These are phyloP conservation scores for Calophaca sinica DNA, from an alignment of 306 rosid species.

Conservation along the genomic window DNA sequence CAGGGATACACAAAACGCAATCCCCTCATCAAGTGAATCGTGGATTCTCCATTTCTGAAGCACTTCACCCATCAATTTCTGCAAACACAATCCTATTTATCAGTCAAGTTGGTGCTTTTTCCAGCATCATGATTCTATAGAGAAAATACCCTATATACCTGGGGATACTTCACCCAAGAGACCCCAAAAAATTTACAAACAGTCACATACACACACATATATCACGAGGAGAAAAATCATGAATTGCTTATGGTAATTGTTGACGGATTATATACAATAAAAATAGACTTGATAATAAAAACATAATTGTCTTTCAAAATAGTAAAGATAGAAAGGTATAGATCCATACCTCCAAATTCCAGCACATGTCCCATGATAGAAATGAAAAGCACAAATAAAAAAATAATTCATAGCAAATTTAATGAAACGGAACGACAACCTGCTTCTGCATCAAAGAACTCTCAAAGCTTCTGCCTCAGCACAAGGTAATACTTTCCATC, in stretches of 20 bases:
- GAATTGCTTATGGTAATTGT: conserved; percentile 14
- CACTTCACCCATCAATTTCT: conserved; percentile 51
- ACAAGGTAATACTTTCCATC: conserved; percentile 34
- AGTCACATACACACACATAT: not conserved
- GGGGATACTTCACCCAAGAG: conserved; percentile 39
- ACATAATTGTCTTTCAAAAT: conserved; percentile 25
- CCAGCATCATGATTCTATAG: conserved; percentile 21
- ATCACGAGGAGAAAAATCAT: conserved; percentile 29
- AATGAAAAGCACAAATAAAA: conserved; percentile 43
- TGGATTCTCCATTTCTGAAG: conserved; percentile 42
- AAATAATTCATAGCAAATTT: conserved; percentile 31
- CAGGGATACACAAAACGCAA: conserved; percentile 41
- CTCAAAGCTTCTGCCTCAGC: conserved; percentile 42
- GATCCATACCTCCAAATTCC: conserved; percentile 49
- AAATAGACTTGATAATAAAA: conserved; percentile 17
- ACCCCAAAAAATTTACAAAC: conserved; percentile 24
- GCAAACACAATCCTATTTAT: conserved; percentile 45
- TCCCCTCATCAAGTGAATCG: conserved; percentile 41
- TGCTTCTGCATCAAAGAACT: conserved; percentile 37
- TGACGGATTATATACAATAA: conserved; percentile 29
- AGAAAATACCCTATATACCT: conserved; percentile 39
- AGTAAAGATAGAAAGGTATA: conserved; percentile 27
- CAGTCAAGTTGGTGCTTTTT: conserved; percentile 35
- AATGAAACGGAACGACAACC: conserved; percentile 38
- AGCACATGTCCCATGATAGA: conserved; percentile 46